These are phyloP conservation scores for Phialophora verrucosa DNA, from an alignment of 2,329 filamentous ascomycete species.

Conservation along the genomic window DNA sequence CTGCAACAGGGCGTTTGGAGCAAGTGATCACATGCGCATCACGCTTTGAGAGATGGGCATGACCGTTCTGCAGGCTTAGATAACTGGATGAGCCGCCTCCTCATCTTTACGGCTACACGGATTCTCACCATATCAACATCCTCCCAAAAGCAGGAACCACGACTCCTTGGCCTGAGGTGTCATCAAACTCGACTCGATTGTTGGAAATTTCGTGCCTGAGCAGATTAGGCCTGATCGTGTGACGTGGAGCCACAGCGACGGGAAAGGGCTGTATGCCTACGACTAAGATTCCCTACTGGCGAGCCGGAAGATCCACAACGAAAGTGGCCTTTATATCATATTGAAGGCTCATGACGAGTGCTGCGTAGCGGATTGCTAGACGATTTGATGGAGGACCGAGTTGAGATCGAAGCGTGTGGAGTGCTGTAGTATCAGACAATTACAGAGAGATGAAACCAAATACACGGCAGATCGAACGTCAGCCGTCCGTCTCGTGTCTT, in stretches of 20 bases:
- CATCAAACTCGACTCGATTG: not conserved
- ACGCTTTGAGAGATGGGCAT: conserved; percentile 44
- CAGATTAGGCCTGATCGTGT: not conserved
- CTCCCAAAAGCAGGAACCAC: not conserved
- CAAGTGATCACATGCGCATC: conserved; percentile 79
- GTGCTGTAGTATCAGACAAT: not conserved
- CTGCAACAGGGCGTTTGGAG: conserved; percentile 90
- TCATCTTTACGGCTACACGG: conserved; percentile 6
- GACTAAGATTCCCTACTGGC: not conserved
- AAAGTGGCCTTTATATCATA: not conserved
- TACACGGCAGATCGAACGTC: not conserved
- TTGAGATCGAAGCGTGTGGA: not conserved
- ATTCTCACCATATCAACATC: not conserved
- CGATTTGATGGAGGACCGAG: not conserved
- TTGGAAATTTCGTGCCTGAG: conserved; percentile 13
- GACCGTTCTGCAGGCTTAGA: not conserved
- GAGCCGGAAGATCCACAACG: not conserved
- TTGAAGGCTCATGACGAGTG: not conserved
- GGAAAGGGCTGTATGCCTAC: not conserved
- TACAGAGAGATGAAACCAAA: not conserved
- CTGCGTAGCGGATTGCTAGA: not conserved
- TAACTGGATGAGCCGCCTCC: not conserved
- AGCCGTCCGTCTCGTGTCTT: not conserved
- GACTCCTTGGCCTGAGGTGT: not conserved
- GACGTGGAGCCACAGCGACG: not conserved